Evolutionary conservation across 140 eudicot species (phyloP).

Genomic region (Eryngium alpinum): DNA sequence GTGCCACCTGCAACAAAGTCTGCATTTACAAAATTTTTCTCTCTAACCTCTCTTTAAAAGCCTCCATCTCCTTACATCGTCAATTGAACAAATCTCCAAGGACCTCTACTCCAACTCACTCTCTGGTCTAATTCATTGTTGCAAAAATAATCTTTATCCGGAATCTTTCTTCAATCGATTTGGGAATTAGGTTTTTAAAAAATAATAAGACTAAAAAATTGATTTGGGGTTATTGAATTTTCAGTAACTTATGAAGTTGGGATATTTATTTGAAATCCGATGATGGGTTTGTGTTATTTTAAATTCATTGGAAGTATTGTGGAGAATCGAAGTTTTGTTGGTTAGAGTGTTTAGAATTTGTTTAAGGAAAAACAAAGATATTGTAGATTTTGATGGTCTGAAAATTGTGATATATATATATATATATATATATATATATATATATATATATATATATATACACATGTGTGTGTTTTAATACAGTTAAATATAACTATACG

Average conservation of each 20-base stretch:
- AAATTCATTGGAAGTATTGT: conserved; percentile 5
- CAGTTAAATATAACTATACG: too few species aligned
- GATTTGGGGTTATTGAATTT: conserved; percentile 21
- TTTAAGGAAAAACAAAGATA: conserved; percentile 11
- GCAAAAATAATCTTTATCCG: too few species aligned
- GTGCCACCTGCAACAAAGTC: conserved; percentile 95
- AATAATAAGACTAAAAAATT: too few species aligned
- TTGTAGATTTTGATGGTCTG: conserved; percentile 40
- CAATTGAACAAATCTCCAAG: conserved; percentile 77
- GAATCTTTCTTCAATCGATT: too few species aligned
- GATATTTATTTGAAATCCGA: conserved; percentile 23
- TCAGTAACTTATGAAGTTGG: not conserved
- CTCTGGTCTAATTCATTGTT: conserved; percentile 69
- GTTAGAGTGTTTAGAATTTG: conserved; percentile 9
- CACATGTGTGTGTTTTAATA: too few species aligned
- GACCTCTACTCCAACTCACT: conserved; percentile 77
- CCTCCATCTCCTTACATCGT: conserved; percentile 64
- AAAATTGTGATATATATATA: too few species aligned
- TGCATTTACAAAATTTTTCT: conserved; percentile 76
- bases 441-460: too few species aligned
- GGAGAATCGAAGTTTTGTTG: conserved; percentile 9
- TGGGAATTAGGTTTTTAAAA: too few species aligned
- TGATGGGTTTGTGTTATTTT: not conserved
- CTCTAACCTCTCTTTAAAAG: conserved; percentile 47
- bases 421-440: too few species aligned